These are phyloP conservation scores for Candida peoriensis DNA, from an alignment of 805 yeast species.

Conservation along the genomic window DNA sequence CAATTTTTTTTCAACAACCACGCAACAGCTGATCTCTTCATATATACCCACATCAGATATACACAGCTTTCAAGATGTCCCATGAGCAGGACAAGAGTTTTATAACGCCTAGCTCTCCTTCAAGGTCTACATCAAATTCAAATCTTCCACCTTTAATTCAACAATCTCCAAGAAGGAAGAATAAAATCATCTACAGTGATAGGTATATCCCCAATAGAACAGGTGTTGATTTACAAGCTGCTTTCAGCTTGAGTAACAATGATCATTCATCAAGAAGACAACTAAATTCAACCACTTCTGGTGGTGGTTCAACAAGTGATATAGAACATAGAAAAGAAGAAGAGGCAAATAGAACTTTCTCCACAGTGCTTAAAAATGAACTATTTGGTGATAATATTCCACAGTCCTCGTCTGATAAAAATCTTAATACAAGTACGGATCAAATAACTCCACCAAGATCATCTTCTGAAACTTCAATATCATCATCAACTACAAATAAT, in stretches of 20 bases:
- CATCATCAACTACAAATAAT: constrained; percentile 6
- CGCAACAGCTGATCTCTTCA: too few species aligned
- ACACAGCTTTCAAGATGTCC: constrained; percentile 11
- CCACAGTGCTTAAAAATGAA: constrained; percentile 82
- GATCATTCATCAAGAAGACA: constrained; percentile 15
- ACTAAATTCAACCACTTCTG: constrained; percentile 22
- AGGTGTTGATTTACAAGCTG: constrained; percentile 85
- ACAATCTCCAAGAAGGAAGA: constrained; percentile 30
- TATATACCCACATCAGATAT: neutral
- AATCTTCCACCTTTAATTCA: constrained; percentile 9
- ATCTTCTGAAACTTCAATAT: constrained; percentile 16
- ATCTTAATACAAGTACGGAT: constrained; percentile 27
- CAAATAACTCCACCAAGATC: constrained; percentile 31
- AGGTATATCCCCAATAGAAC: constrained; percentile 84
- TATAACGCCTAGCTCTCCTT: constrained; percentile 25
- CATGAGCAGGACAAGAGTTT: constrained; percentile 17
- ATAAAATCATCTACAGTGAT: constrained; percentile 63
- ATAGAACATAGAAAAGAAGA: constrained; percentile 64
- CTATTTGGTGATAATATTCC: constrained; percentile 86
- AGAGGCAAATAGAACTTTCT: constrained; percentile 84
- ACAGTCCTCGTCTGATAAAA: constrained; percentile 19
- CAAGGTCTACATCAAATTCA: constrained; percentile 26
- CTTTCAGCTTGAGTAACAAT: constrained; percentile 30
- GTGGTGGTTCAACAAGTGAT: constrained; percentile 37
- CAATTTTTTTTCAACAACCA: too few species aligned